phyloP scores from a whole-genome alignment of 108 stramenopile species.

The Tribonema minus region DNA sequence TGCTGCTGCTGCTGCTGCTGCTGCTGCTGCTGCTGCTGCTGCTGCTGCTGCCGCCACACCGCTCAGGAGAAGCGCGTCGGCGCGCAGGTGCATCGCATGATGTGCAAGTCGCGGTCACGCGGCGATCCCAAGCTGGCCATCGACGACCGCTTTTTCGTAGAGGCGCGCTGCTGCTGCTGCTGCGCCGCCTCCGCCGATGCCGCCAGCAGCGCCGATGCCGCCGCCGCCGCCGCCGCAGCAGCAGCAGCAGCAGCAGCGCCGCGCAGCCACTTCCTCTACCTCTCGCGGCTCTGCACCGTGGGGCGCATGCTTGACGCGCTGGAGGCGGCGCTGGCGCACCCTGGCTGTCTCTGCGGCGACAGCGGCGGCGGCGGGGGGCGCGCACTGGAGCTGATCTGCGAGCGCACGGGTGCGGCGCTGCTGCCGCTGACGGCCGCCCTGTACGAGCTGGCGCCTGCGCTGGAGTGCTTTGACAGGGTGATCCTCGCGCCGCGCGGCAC shows the following conservation, averaged over 20 bases:
- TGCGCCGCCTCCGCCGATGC: not conserved
- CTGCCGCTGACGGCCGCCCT: not conserved
- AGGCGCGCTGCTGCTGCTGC: constrained; percentile 32
- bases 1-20: no score
- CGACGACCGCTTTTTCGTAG: constrained; percentile 40
- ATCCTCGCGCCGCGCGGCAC: not conserved
- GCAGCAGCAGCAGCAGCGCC: not conserved
- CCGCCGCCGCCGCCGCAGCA: not conserved
- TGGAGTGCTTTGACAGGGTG: constrained; percentile 18
- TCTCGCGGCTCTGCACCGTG: constrained; percentile 36
- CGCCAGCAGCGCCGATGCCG: not conserved
- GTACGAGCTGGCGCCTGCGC: not conserved
- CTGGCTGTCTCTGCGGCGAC: no score
- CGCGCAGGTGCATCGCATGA: constrained; percentile 32
- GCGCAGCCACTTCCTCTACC: constrained; percentile 11
- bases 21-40: not conserved
- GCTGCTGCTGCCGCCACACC: not conserved
- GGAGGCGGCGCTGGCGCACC: not conserved
- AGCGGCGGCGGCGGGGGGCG: no score
- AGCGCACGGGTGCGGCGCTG: not conserved
- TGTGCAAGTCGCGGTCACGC: constrained; percentile 21
- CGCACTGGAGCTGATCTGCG: constrained; percentile 8
- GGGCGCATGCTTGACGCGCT: constrained; percentile 22
- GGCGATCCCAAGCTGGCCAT: constrained; percentile 29
- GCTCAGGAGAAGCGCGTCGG: constrained; percentile 16